Evolutionary conservation across 2,329 filamentous ascomycete genomes (phyloP), one percentile per base, ranked within the genome.

Genomic region (Pseudogymnoascus sp.): DNA sequence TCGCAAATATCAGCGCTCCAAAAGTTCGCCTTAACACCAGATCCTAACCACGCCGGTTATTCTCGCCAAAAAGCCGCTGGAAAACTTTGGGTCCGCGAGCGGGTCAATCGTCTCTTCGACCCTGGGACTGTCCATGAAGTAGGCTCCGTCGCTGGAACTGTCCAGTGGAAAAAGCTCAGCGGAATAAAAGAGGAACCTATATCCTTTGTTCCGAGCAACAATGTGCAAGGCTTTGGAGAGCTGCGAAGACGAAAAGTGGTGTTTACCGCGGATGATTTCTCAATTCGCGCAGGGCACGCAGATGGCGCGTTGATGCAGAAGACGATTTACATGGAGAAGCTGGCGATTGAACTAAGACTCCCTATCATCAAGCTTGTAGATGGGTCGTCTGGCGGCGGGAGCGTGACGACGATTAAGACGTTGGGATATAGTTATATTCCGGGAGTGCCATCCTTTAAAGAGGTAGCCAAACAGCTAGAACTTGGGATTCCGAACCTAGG

Each of bases 361-460:
- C 85, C 85, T 0, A 84, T 87, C 49, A 72, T 88, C 5, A 88
- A 87, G 68, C 75, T 88, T 5, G 84, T 86, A 1, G 85, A 88
- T 72, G 85, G 85, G 0, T 83, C 80, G 23, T 85, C 81, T 0
- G 85, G 85, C 1, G 84, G 85, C 30, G 84, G 85, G 0, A 83
- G 80, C 12, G 83, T 87, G 0, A 86, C 83, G 0, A 83, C 79
- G 0, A 87, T 87, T 62, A 76, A 74, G 45, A 78, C 75, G 25
- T 74, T 73, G 0, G 83, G 84, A 0, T 87, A 76, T 72, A 83
- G 81, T 2, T 87, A 87, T 71, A 75, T 87, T 2, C 85, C 85
- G 0, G 80, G 82, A n/a, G 76, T 87, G 58, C 75, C 79, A 4
- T 78, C 79, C 0, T 84, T 85, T 63, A 72, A 75, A 5, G 75